A percentile compares a stretch with the other conserved stretches of the same genome.
phyloP scores from a whole-genome alignment of 192 early-diverging fungal genomes.

The Bifiguratus adelaidae region DNA sequence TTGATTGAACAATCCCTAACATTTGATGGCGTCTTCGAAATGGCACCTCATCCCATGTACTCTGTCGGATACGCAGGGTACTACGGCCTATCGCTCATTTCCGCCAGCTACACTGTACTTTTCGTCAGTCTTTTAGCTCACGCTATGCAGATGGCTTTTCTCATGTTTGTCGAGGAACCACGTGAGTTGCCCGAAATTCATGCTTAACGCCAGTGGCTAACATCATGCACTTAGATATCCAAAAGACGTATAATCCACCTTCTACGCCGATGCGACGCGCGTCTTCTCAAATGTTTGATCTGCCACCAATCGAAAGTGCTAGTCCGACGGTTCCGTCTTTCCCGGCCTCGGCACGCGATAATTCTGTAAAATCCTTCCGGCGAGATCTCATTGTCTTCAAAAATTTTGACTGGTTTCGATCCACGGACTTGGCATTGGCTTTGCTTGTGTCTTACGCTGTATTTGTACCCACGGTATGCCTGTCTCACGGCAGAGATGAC shows the following conservation, averaged over 20 bases:
- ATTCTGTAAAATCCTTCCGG: conserved; percentile 57
- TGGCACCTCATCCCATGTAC: conserved; percentile 99
- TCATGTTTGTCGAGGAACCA: conserved; percentile 87
- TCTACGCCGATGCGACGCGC: conserved; percentile 10
- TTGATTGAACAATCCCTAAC: conserved; percentile 82
- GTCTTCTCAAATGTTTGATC: too few relatives aligned
- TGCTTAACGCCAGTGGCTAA: background rate
- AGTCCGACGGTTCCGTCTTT: too few relatives aligned
- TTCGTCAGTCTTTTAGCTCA: conserved; percentile 85
- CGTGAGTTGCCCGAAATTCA: conserved; percentile 30
- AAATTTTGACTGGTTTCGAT: conserved; percentile 84
- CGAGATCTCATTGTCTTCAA: conserved; percentile 84
- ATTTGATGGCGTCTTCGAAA: conserved; percentile 91
- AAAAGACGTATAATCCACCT: conserved; percentile 50
- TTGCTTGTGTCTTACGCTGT: conserved; percentile 68
- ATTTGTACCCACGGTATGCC: conserved; percentile 46
- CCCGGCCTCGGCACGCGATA: background rate
- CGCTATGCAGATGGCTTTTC: conserved; percentile 78
- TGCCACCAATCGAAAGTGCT: too few relatives aligned
- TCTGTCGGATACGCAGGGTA: conserved; percentile 95
- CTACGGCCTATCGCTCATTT: conserved; percentile 89
- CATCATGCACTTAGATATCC: conserved; percentile 31
- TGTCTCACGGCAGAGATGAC: conserved; percentile 23
- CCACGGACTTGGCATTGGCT: conserved; percentile 71
- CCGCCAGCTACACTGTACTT: conserved; percentile 83